These are phyloP conservation scores for Tetracladium marchalianum DNA, from an alignment of 495 filamentous ascomycete genomes.

Conservation along the genomic window DNA sequence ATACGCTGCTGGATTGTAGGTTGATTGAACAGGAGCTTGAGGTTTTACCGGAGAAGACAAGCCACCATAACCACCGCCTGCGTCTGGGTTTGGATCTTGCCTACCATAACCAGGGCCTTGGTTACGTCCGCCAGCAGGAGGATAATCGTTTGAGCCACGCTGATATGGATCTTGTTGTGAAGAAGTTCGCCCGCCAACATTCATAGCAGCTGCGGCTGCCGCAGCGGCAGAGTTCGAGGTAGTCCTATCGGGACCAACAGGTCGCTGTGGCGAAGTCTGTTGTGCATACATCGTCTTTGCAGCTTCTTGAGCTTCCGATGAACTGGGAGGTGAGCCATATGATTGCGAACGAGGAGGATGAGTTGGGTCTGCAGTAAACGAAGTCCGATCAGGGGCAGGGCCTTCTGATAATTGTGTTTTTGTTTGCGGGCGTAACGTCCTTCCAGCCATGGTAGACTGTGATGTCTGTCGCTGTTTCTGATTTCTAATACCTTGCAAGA, in stretches of 20 bases:
- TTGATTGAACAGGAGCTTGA: slow-evolving; percentile 40
- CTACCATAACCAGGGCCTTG: slow-evolving; percentile 19
- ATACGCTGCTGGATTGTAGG: slow-evolving; percentile 67
- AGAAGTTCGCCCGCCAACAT: slow-evolving; percentile 27
- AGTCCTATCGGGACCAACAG: slow-evolving; percentile 30
- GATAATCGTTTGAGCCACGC: slow-evolving; percentile 33
- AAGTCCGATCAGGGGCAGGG: slow-evolving; percentile 31
- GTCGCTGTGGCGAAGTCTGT: slow-evolving; percentile 28
- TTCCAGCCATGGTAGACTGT: slow-evolving; percentile 44
- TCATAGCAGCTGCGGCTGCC: slow-evolving; percentile 35
- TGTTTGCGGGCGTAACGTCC: slow-evolving; percentile 52
- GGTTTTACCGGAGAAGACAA: slow-evolving; percentile 39
- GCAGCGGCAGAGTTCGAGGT: slow-evolving; percentile 36
- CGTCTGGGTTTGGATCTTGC: neutral
- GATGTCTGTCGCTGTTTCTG: slow-evolving; percentile 43
- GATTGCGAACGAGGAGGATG: slow-evolving; percentile 27
- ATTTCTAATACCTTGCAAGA: slow-evolving; percentile 58
- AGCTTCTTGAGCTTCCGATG: slow-evolving; percentile 30
- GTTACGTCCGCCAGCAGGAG: slow-evolving; percentile 24
- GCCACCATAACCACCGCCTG: slow-evolving; percentile 18
- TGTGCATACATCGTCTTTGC: slow-evolving; percentile 33
- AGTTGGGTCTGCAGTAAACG: slow-evolving; percentile 30
- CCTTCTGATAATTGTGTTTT: slow-evolving; percentile 19
- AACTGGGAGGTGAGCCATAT: slow-evolving; percentile 26
- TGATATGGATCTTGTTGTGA: slow-evolving; percentile 27